Percentiles rank a stretch among this genome's conserved stretches.
Conservation (phyloP, 2,329 filamentous ascomycete genomes). For the Teratosphaeria viscida region DNA sequence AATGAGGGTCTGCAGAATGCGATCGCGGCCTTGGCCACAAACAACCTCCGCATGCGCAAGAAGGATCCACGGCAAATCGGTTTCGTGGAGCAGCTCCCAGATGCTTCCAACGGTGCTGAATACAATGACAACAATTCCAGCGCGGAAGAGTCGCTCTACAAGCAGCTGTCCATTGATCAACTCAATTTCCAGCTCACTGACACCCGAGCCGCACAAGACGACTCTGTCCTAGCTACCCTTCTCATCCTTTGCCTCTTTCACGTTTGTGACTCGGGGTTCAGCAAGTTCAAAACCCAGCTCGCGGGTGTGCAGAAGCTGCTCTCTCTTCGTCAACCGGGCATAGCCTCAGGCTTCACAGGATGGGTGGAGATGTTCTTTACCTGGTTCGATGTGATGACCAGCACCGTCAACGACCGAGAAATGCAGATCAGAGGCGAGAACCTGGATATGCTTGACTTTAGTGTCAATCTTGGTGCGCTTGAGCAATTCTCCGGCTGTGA, state of each 20-base stretch:
- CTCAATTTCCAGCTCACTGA: conserved; percentile 79
- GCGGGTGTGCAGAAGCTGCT: conserved; percentile 87
- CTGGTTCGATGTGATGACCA: conserved; percentile 88
- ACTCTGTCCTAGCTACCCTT: conserved; percentile 79
- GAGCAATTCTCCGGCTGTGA: conserved; percentile 88
- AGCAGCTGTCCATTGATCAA: conserved; percentile 70
- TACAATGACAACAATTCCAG: conserved; percentile 39
- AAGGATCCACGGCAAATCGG: conserved; percentile 42
- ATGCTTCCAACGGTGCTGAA: conserved; percentile 16
- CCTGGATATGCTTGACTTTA: conserved; percentile 53
- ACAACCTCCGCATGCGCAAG: conserved; percentile 79
- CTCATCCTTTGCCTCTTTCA: conserved; percentile 84
- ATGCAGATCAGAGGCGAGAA: conserved; percentile 59
- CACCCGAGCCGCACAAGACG: conserved; percentile 62
- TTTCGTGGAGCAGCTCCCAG: conserved; percentile 22
- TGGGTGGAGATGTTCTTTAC: conserved; percentile 94
- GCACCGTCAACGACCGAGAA: conserved; percentile 84
- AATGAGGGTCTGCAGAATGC: conserved; percentile 85
- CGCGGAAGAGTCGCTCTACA: conserved; percentile 71
- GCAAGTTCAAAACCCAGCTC: conserved; percentile 87
- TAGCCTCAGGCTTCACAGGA: conserved; percentile 56
- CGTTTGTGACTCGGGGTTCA: conserved; percentile 85
- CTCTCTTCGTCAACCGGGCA: conserved; percentile 54
- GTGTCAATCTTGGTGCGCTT: conserved; percentile 58
- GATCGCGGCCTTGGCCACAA: conserved; percentile 78